Conservation (phyloP, 2,329 filamentous ascomycete species). For the Pseudogymnoascus sp. region DNA sequence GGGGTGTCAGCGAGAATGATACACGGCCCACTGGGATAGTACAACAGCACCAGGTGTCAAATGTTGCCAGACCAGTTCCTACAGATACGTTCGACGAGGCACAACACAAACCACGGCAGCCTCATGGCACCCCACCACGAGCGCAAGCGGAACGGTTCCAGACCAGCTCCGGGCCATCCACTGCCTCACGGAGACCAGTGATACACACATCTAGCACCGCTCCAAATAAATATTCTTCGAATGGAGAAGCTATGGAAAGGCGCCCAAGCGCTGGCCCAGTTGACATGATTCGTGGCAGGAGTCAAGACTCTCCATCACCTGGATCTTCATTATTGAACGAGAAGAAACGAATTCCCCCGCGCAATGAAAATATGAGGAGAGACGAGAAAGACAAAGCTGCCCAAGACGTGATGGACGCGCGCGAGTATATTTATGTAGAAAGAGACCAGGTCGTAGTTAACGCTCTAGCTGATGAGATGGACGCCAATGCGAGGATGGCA, state of each 20-base stretch:
- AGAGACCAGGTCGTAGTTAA: conserved; percentile 95
- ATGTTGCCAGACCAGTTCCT: not conserved
- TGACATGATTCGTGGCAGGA: conserved; percentile 10
- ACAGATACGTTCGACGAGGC: conserved; percentile 14
- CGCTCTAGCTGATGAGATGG: conserved; percentile 90
- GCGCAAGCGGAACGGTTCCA: conserved; percentile 5
- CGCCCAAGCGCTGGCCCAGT: conserved; percentile 18
- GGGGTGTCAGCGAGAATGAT: conserved; percentile 14
- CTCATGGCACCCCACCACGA: conserved; percentile 19
- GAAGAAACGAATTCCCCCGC: conserved; percentile 25
- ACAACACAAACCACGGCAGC: conserved; percentile 15
- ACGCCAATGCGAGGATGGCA: conserved; percentile 56
- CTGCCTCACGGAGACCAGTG: conserved; percentile 16
- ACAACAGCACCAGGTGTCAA: not conserved
- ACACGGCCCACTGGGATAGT: conserved; percentile 13
- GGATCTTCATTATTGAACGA: conserved; percentile 33
- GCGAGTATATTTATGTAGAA: conserved; percentile 93
- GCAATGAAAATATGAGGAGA: conserved; percentile 33
- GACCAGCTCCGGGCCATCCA: not conserved
- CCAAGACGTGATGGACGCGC: conserved; percentile 82
- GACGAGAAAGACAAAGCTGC: conserved; percentile 59
- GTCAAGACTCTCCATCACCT: conserved; percentile 31
- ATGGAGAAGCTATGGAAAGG: conserved; percentile 28
- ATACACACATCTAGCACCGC: conserved; percentile 42
- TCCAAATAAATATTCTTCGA: conserved; percentile 35